A percentile compares a stretch with the other conserved stretches of the same genome.
These are phyloP conservation scores for Epicoccum sorghinum DNA, from an alignment of 2,329 filamentous ascomycete species.

Conservation along the genomic window DNA sequence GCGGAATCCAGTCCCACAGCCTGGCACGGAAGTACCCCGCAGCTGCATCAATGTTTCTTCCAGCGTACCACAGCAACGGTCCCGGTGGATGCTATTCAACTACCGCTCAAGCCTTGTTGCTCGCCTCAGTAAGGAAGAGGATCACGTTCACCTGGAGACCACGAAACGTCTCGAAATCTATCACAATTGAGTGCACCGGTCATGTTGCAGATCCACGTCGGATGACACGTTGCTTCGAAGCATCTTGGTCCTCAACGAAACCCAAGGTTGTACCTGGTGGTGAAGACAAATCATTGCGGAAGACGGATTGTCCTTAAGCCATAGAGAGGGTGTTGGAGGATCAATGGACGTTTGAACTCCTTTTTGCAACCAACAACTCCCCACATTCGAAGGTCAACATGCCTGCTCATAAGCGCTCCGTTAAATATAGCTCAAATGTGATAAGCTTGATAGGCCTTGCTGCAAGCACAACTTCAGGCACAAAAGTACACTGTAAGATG, in stretches of 20 bases:
- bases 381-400: not conserved
- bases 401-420: not conserved
- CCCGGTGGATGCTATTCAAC: slow-evolving; percentile 8
- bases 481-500: slow-evolving; percentile 5
- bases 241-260: not conserved
- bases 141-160: not conserved
- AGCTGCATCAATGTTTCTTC: slow-evolving; percentile 11
- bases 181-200: not conserved
- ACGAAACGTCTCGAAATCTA: not conserved
- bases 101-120: slow-evolving; percentile 2
- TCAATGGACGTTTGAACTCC: not conserved
- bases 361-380: not conserved
- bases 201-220: not conserved
- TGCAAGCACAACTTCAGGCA: slow-evolving; percentile 10
- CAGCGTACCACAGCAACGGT: slow-evolving; percentile 16
- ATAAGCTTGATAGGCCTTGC: not conserved
- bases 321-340: too few relatives aligned
- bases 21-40: slow-evolving; percentile 8
- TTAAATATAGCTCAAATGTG: slow-evolving; percentile 1
- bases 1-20: slow-evolving; percentile 3
- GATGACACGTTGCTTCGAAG: slow-evolving; percentile 3
- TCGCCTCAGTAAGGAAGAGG: not conserved
- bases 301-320: too few relatives aligned
- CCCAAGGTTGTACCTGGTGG: not conserved
- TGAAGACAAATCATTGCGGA: too few relatives aligned